These are phyloP conservation scores for Sugiyamaella novakii DNA, from an alignment of 1,139 yeast species.

Conservation along the genomic window DNA sequence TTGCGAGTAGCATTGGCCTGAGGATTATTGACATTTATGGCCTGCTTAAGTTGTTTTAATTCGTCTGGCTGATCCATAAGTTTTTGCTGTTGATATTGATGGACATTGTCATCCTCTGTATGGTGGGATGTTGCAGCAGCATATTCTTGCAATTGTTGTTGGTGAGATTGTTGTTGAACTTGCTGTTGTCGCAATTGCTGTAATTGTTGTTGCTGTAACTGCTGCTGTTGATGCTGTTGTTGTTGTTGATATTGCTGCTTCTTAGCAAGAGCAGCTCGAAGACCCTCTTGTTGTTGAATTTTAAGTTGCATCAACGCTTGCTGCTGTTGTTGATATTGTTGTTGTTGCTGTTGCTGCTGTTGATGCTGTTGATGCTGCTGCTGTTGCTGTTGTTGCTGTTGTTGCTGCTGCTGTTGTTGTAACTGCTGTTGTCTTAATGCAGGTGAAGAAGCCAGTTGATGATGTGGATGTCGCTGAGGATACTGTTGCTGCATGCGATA, in stretches of 20 bases:
- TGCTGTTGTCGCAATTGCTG: constrained; percentile 18
- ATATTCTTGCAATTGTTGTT: constrained; percentile 17
- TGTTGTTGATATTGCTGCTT: constrained; percentile 19
- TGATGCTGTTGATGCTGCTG: constrained; percentile 21
- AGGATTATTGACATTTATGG: constrained; percentile 33
- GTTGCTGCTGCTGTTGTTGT: constrained; percentile 20
- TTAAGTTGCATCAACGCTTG: constrained; percentile 14
- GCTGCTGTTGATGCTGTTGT: constrained; percentile 26
- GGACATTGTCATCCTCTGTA: constrained; percentile 12
- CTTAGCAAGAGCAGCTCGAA: constrained; percentile 15
- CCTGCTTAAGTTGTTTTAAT: constrained; percentile 40
- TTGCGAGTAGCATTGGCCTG: constrained; percentile 22
- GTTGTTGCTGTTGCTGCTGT: constrained; percentile 17
- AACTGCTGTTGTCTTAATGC: constrained; percentile 27
- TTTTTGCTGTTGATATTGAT: constrained; percentile 25
- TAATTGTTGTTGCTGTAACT: constrained; percentile 21
- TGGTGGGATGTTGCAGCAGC: constrained; percentile 5
- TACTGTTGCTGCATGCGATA: constrained; percentile 31
- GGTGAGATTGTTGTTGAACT: constrained; percentile 21
- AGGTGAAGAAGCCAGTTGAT: constrained; percentile 24
- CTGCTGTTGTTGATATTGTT: constrained; percentile 17
- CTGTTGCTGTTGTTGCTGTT: constrained; percentile 16
- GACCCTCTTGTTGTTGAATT: constrained; percentile 26
- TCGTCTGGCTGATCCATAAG: constrained; percentile 32
- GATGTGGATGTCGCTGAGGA: constrained; percentile 27